These are phyloP conservation scores for Gonium pectorale DNA, from an alignment of 139 green algal species.

Conservation along the genomic window DNA sequence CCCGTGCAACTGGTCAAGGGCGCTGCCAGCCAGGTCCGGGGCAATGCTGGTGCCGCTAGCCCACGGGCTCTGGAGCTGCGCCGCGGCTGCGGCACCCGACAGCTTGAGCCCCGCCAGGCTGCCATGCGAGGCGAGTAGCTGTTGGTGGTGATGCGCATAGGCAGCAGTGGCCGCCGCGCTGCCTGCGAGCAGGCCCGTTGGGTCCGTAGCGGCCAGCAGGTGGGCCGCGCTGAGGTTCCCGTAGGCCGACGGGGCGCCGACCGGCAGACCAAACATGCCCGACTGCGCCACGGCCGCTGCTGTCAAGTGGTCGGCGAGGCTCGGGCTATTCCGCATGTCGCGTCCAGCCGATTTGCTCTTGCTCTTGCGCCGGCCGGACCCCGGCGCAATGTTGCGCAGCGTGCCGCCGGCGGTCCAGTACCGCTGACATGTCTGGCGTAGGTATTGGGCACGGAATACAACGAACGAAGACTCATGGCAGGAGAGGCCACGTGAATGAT, in stretches of 20 bases:
- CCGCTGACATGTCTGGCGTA: slow-evolving; percentile 77
- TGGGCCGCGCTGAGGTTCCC: not conserved
- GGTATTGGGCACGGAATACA: too few species aligned
- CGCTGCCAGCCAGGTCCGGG: slow-evolving; percentile 1
- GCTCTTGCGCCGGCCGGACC: slow-evolving; percentile 87
- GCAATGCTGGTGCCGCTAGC: not conserved
- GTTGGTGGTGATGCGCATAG: slow-evolving; percentile 15
- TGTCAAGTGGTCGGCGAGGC: slow-evolving; percentile 1
- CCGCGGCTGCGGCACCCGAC: not conserved
- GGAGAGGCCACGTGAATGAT: too few species aligned
- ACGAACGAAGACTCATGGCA: too few species aligned
- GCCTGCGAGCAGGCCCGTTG: not conserved
- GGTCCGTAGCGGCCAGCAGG: not conserved
- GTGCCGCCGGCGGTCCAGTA: slow-evolving; percentile 96
- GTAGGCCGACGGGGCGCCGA: not conserved
- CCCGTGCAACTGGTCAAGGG: not conserved
- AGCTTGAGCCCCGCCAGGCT: not conserved
- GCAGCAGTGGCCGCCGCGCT: not conserved
- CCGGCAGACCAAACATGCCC: slow-evolving; percentile 2
- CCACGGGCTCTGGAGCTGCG: slow-evolving; percentile 12
- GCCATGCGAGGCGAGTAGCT: not conserved
- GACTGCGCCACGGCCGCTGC: not conserved
- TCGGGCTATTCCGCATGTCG: not conserved
- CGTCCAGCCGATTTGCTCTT: slow-evolving; percentile 41
- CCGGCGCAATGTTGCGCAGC: slow-evolving; percentile 90